These are phyloP conservation scores for Scutellaria baicalensis DNA, from an alignment of 257 asterid species.

Conservation along the genomic window DNA sequence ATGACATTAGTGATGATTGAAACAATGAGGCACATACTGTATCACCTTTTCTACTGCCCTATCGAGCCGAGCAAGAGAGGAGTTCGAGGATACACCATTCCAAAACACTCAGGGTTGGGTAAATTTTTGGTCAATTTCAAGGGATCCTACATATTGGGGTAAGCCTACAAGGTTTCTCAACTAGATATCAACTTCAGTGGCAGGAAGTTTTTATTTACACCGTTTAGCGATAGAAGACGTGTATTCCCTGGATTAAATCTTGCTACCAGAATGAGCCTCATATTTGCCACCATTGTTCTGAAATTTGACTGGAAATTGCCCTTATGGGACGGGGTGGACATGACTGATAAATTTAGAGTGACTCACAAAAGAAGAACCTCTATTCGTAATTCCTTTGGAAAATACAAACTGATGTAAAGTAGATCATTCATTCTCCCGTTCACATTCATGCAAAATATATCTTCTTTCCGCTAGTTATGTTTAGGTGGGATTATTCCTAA, in stretches of 20 bases:
- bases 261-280: slow-evolving; percentile 15
- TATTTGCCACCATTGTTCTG: slow-evolving; percentile 16
- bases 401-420: background rate
- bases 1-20: slow-evolving; percentile 24
- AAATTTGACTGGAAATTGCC: slow-evolving; percentile 16
- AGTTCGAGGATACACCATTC: slow-evolving; percentile 18
- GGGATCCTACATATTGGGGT: slow-evolving; percentile 20
- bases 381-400: background rate
- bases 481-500: no score
- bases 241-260: slow-evolving; percentile 14
- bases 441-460: no score
- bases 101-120: slow-evolving; percentile 21
- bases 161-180: slow-evolving; percentile 26
- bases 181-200: slow-evolving; percentile 19
- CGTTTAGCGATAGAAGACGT: slow-evolving; percentile 14
- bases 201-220: slow-evolving; percentile 9
- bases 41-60: slow-evolving; percentile 24
- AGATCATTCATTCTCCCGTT: no score
- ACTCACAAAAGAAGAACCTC: slow-evolving; percentile 9
- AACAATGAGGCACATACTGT: slow-evolving; percentile 23
- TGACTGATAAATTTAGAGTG: slow-evolving; percentile 11
- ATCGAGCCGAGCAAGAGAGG: slow-evolving; percentile 15
- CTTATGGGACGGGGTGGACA: slow-evolving; percentile 11
- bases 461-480: no score
- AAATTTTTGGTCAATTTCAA: slow-evolving; percentile 22